phyloP scores from a whole-genome alignment of 139 green algal genomes.

The Tetratostichococcus sp. region DNA sequence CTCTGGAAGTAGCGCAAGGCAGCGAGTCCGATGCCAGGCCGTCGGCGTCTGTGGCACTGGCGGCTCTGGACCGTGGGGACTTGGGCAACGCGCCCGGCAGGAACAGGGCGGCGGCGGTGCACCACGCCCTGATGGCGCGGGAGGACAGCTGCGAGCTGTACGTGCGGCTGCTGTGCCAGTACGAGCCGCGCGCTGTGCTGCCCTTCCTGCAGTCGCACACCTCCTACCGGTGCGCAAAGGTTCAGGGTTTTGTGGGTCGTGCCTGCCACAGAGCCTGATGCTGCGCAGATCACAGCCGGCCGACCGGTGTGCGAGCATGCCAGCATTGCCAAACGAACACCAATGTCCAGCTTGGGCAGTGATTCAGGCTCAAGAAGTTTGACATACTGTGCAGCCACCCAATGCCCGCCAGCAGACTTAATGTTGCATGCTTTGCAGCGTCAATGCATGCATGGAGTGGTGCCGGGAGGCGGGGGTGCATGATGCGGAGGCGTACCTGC shows the following conservation, averaged over 20 bases:
- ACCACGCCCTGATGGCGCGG: neutral
- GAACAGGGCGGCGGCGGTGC: neutral
- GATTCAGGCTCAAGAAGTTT: no score
- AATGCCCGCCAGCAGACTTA: no score
- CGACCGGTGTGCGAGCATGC: no score
- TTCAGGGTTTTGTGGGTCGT: no score
- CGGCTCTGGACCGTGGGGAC: neutral
- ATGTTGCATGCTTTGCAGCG: no score
- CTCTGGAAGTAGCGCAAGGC: constrained; percentile 8
- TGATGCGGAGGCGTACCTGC: constrained; percentile 43
- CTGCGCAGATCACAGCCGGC: no score
- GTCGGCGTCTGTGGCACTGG: neutral
- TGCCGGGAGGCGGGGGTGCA: constrained; percentile 35
- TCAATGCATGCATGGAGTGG: constrained; percentile 48
- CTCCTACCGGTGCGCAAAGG: constrained; percentile 37
- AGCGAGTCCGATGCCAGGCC: neutral
- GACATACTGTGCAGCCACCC: no score
- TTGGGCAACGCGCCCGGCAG: neutral
- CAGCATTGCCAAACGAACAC: no score
- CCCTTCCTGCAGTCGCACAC: constrained; percentile 53
- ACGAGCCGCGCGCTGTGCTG: constrained; percentile 44
- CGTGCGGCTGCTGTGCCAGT: constrained; percentile 52
- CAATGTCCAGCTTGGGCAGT: no score
- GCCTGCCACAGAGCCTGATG: no score
- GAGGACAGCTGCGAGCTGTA: constrained; percentile 27